Base-by-base conservation (phyloP, 2,329 filamentous ascomycete species). In the Nemania diffusa region DNA sequence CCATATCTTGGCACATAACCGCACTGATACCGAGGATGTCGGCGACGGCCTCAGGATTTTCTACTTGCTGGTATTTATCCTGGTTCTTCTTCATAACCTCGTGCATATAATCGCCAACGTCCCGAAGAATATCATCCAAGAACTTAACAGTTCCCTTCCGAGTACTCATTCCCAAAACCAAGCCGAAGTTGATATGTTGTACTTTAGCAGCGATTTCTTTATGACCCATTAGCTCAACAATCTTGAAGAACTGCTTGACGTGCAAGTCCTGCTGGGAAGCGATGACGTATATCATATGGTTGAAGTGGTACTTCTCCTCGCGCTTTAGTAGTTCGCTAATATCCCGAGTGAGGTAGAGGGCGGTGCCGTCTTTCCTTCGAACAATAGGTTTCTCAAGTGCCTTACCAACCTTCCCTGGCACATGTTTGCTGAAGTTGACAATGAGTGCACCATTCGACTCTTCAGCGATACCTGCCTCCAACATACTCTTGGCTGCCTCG, bases 1-100 rank as follows among this genome's bases (percentile, higher is more conserved):
- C 92, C 93, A 98, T 97, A 77, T 98, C 96, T 81, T 98, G 95
- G 22, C 97, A 93, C 94, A 98, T 98, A 77, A 98, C 95, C 77
- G 92, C 91, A 71, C 92, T 94, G 78, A 98, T 97, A 70, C 95
- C 96, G 2, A 98, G 87, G 11, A 88, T 93, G 81, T 98, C 96
- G 68, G 96, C 94, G 9, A 90, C 92, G 62, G 88, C 87, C 62
- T 89, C 90, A 0, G 95, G 95, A 79, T 98, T 85, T 76, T 91
- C 92, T 22, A 99, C 91, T 80, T 97, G 94, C 64, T 89, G 83
- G 81, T 98, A 99, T 84, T 99, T 99, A 77, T 87, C 85, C 74
- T 92, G 86, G 79, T 98, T 98, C 83, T 91, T 91, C 80, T 84
- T 89, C 96, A 99, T 99, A 58, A 97, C 93, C 69, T 97, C 93